phyloP scores from a whole-genome alignment of 1,284 basidiomycete genomes.

The Papiliotrema fonsecae region DNA sequence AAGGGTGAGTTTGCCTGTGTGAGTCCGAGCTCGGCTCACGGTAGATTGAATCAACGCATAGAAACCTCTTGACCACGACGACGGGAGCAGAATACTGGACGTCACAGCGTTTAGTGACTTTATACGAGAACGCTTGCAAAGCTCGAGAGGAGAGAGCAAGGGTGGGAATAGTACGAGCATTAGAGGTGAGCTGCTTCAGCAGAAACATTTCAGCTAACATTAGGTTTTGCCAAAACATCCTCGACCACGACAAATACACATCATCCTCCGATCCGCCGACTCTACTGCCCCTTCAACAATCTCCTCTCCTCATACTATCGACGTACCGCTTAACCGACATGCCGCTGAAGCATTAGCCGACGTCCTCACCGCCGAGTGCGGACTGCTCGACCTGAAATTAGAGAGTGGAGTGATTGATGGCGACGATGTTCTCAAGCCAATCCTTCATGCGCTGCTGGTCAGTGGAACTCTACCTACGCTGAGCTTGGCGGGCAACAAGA shows the following conservation, averaged over 20 bases:
- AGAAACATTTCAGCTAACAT: background rate
- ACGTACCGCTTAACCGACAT: conserved; percentile 59
- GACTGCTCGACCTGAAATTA: conserved; percentile 71
- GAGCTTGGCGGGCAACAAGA: conserved; percentile 79
- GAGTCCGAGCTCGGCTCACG: background rate
- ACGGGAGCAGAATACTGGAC: conserved; percentile 46
- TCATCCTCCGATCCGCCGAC: conserved; percentile 23
- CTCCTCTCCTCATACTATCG: conserved; percentile 17
- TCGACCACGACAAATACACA: conserved; percentile 30
- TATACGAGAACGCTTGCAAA: conserved; percentile 47
- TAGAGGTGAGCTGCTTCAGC: conserved; percentile 57
- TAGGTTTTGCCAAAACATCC: conserved; percentile 28
- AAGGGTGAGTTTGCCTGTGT: conserved; percentile 20
- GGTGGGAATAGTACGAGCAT: conserved; percentile 62
- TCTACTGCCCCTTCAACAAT: conserved; percentile 10
- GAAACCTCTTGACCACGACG: conserved; percentile 57
- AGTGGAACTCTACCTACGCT: conserved; percentile 75
- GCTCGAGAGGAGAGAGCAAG: conserved; percentile 55
- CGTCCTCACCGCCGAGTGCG: conserved; percentile 84
- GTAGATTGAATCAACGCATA: conserved; percentile 52
- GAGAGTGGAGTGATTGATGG: conserved; percentile 70
- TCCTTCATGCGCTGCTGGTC: conserved; percentile 84
- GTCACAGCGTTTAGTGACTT: conserved; percentile 32
- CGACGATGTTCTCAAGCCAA: conserved; percentile 77
- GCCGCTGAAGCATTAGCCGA: conserved; percentile 77